Percentiles rank a stretch among this genome's conserved stretches.
Evolutionary conservation across 2,329 filamentous ascomycete genomes (phyloP).

Genomic region (Colletotrichum cuscutae): DNA sequence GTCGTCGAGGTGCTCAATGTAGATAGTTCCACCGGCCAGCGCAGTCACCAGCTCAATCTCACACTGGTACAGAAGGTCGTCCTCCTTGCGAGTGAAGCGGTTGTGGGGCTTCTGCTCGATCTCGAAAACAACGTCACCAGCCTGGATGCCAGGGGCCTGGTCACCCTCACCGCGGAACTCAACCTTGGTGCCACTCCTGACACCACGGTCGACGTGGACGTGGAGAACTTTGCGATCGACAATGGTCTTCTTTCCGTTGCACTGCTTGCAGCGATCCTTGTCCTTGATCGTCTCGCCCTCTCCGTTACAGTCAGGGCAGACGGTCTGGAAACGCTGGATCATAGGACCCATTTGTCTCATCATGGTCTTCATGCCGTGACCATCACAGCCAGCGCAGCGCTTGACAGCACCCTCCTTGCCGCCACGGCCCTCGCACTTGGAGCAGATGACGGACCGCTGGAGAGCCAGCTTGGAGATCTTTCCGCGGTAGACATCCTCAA

Average conservation of each 20-base stretch:
- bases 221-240: conserved; percentile 98
- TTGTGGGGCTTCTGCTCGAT: conserved; percentile 99
- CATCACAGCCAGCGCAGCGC: conserved; percentile 90
- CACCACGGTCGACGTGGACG: conserved; percentile 95
- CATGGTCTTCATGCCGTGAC: conserved; percentile 99
- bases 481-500: conserved; percentile 97
- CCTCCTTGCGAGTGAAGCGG: conserved; percentile 94
- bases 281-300: conserved; percentile 97
- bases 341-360: conserved; percentile 99
- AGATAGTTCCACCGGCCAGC: conserved; percentile 89
- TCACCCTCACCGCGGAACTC: conserved; percentile 98
- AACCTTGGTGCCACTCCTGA: conserved; percentile 93
- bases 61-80: conserved; percentile 94
- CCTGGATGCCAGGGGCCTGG: conserved; percentile 90
- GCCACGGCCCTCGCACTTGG: conserved; percentile 91
- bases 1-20: conserved; percentile 96
- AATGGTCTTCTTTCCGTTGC: conserved; percentile 96
- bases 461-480: conserved; percentile 98
- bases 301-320: conserved; percentile 97
- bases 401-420: conserved; percentile 99
- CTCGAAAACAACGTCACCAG: conserved; percentile 97
- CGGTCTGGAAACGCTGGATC: conserved; percentile 99
- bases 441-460: conserved; percentile 96
- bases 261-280: conserved; percentile 97
- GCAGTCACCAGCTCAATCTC: conserved; percentile 97